These are phyloP conservation scores for Vigna hirtella DNA, from an alignment of 306 rosid species.

Conservation along the genomic window DNA sequence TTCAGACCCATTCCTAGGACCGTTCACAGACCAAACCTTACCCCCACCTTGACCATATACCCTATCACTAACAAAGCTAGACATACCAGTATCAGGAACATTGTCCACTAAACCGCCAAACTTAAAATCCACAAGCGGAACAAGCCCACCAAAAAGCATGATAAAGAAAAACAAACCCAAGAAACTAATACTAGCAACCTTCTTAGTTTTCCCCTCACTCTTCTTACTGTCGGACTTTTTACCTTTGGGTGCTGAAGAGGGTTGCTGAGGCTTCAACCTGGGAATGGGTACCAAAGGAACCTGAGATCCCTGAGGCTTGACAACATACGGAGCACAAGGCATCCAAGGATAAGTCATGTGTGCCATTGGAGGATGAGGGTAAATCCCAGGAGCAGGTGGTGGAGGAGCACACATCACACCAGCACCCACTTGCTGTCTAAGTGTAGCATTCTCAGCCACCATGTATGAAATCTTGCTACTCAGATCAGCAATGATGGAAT, in stretches of 20 bases:
- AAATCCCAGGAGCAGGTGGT: conserved; percentile 70
- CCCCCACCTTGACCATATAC: conserved; percentile 58
- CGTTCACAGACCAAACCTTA: conserved; percentile 61
- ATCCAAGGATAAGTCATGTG: conserved; percentile 85
- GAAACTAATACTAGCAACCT: conserved; percentile 94
- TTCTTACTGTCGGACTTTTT: conserved; percentile 68
- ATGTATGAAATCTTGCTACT: conserved; percentile 69
- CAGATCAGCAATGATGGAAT: conserved; percentile 84
- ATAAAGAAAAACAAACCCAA: conserved; percentile 83
- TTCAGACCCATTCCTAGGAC: conserved; percentile 58
- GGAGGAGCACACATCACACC: conserved; percentile 69
- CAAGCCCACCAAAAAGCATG: conserved; percentile 83
- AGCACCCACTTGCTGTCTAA: conserved; percentile 83
- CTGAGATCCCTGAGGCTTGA: conserved; percentile 85
- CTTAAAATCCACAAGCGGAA: conserved; percentile 67
- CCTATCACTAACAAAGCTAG: conserved; percentile 54
- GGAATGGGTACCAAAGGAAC: conserved; percentile 95
- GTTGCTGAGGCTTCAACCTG: conserved; percentile 75
- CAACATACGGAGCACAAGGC: conserved; percentile 77
- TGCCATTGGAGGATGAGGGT: conserved; percentile 74
- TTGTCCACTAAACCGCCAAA: conserved; percentile 62
- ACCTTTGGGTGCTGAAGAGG: conserved; percentile 55
- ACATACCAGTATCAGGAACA: conserved; percentile 57
- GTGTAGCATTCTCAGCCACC: conserved; percentile 86
- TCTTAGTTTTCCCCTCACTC: conserved; percentile 79